Base-by-base conservation (phyloP, 257 asterid genomes). In the Cordia subcordata region DNA sequence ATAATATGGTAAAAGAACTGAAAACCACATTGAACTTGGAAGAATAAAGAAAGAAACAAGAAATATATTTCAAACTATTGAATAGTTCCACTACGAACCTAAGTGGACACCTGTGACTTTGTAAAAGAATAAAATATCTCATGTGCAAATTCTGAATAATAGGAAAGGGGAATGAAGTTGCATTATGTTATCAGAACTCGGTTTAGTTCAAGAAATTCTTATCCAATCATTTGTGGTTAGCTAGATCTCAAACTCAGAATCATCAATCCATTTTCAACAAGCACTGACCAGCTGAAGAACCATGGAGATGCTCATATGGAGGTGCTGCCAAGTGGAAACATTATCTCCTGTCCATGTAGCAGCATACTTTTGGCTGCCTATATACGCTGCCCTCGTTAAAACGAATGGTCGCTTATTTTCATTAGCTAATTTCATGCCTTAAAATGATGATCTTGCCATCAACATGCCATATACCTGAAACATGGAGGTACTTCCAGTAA, bases 341-440 rank as follows among this genome's bases (percentile, higher is more conserved):
- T 92, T 92, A 70, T 92, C 99, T 67, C 99, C 99, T 13, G 99
- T 92, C 99, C 99, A 92, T 55, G 99, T 92, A 49, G 96, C 96
- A 72, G 99, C 96, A 77, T 82, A 86, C 81, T 84, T 78, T 67
- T 92, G 97, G 87, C 96, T 88, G 64, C 99, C 99, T 45, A 88
- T 80, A 74, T 84, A 92, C 57, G 96, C 99, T 64, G 99, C 99
- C 71, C 99, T 84, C 8, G 99, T 86, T 64, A 92, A 90, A 69
- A 92, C 99, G 74, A 92, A 92, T 3, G 96, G 99, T 12, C 99
- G 95, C 62, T 72, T 84, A 67, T 72, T 77, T 75, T 72, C 80
- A 68, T 79, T 72, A 58, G 95, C 87, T 62, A 82, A 79, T 79
- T 81, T 78, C 99, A 88, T 86, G 65, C 99, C 96, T 69, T 92